Base-by-base conservation (phyloP, 257 asterid species). In the Leonotis leonurus region DNA sequence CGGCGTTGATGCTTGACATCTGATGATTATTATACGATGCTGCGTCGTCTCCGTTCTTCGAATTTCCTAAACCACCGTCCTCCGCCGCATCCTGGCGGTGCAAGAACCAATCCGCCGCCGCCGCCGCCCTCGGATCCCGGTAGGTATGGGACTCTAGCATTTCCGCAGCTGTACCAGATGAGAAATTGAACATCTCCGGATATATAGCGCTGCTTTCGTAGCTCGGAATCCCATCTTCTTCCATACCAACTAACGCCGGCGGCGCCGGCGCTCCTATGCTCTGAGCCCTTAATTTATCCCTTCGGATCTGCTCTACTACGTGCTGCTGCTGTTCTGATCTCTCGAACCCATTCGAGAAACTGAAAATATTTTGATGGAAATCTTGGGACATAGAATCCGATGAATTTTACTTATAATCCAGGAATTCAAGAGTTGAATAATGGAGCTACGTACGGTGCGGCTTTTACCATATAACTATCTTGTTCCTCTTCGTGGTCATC, bases 161-260 rank as follows among this genome's bases (percentile, higher is more conserved):
- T 50, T 79, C 94, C 0, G 81, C 64, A 0, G 81, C 85, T 24
- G 81, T 33, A 9, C 78, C 87, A 0, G 89, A 8, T 12, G 78
- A 72, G 51, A 81, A 92, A 75, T 80, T 76, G 74, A 92, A 92
- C 99, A 92, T 92, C 46, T 89, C 99, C 0, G 96, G 86, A 20
- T 86, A 45, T 86, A 89, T 82, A 16, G 92, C 95, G 2, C 83
- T 78, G 2, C 86, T 60, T 62, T 88, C 94, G 60, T 91, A 91
- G 8, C 62, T 89, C 22, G 80, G 95, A 37, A 83, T 78, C 0
- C 79, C 80, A 20, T 75, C 89, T 45, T 81, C 88, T 39, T 81
- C 95, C 29, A 85, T 78, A 2, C 75, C 81, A 3, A 73, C 73
- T 37, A n/a, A n/a, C n/a, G n/a, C n/a, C n/a, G 80, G 22, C 22